These are phyloP conservation scores for Nemania sp. DNA, from an alignment of 2,329 filamentous ascomycete genomes.

Conservation along the genomic window DNA sequence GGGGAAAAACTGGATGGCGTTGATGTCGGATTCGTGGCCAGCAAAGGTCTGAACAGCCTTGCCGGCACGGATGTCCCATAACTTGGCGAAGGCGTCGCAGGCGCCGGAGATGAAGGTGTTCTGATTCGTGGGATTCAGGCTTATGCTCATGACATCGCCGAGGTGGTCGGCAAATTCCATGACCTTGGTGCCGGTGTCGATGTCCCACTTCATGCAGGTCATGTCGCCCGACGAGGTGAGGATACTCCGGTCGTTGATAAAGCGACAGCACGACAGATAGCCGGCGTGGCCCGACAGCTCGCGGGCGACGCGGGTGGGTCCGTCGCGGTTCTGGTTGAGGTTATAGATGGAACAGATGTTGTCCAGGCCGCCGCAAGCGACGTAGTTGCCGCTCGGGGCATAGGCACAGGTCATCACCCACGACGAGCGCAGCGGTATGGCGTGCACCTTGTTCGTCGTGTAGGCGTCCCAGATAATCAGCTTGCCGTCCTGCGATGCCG, in stretches of 20 bases:
- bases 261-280: constrained; percentile 96
- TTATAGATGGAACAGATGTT: constrained; percentile 99
- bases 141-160: constrained; percentile 99
- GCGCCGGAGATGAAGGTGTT: constrained; percentile 99
- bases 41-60: constrained; percentile 99
- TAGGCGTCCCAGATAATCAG: constrained; percentile 99
- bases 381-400: constrained; percentile 96
- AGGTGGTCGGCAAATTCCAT: constrained; percentile 98
- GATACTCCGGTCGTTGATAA: constrained; percentile 97
- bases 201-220: constrained; percentile 99
- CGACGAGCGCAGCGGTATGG: constrained; percentile 93
- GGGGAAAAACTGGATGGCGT: constrained; percentile 99
- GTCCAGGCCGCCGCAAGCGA: constrained; percentile 96
- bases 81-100: constrained; percentile 96
- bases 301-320: constrained; percentile 92
- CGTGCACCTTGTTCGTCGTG: constrained; percentile 99
- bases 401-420: constrained; percentile 99
- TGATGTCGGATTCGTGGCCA: constrained; percentile 98
- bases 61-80: constrained; percentile 98
- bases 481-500: constrained; percentile 97
- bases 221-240: constrained; percentile 98
- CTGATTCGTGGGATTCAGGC: constrained; percentile 98
- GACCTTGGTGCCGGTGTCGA: constrained; percentile 95
- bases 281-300: constrained; percentile 96
- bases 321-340: constrained; percentile 88